phyloP scores from a whole-genome alignment of 805 yeast species.

The Nakazawaea populi region DNA sequence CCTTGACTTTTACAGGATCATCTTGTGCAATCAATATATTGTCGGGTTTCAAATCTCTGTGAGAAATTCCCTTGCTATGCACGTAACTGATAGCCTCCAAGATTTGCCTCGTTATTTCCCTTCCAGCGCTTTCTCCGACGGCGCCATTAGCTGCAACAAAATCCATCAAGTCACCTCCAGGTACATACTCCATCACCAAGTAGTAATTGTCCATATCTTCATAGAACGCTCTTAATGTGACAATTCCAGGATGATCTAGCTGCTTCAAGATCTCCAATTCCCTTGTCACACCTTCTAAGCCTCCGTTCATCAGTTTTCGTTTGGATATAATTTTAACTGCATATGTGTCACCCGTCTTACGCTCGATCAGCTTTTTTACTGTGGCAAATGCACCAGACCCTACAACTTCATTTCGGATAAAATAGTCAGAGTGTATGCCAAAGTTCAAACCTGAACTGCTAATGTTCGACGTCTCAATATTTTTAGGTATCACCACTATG shows the following conservation, averaged over 20 bases:
- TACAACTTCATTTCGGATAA: slow-evolving; percentile 75
- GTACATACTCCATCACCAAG: slow-evolving; percentile 90
- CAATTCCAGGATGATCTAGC: slow-evolving; percentile 82
- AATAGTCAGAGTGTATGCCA: slow-evolving; percentile 44
- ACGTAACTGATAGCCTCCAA: slow-evolving; percentile 81
- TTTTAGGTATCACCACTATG: slow-evolving; percentile 41
- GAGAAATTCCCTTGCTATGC: slow-evolving; percentile 88
- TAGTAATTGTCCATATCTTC: slow-evolving; percentile 80
- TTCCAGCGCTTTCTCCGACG: slow-evolving; percentile 85
- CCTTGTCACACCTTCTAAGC: slow-evolving; percentile 75
- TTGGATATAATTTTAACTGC: slow-evolving; percentile 90
- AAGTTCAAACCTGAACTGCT: slow-evolving; percentile 18
- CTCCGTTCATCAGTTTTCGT: slow-evolving; percentile 69
- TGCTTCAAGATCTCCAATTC: slow-evolving; percentile 77
- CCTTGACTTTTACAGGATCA: slow-evolving; percentile 86
- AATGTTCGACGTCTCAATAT: slow-evolving; percentile 29
- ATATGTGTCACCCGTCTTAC: slow-evolving; percentile 76
- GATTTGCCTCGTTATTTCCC: slow-evolving; percentile 81
- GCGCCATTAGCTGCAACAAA: slow-evolving; percentile 90
- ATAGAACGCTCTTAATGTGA: slow-evolving; percentile 72
- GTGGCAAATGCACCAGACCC: slow-evolving; percentile 99
- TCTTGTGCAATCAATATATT: slow-evolving; percentile 86
- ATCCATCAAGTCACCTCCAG: slow-evolving; percentile 98
- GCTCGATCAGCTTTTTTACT: slow-evolving; percentile 84
- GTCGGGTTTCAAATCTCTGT: slow-evolving; percentile 94